Evolutionary conservation across 331 rosid species (phyloP), one percentile per base, ranked within the genome.

Genomic region (Erythrophleum ivorense): DNA sequence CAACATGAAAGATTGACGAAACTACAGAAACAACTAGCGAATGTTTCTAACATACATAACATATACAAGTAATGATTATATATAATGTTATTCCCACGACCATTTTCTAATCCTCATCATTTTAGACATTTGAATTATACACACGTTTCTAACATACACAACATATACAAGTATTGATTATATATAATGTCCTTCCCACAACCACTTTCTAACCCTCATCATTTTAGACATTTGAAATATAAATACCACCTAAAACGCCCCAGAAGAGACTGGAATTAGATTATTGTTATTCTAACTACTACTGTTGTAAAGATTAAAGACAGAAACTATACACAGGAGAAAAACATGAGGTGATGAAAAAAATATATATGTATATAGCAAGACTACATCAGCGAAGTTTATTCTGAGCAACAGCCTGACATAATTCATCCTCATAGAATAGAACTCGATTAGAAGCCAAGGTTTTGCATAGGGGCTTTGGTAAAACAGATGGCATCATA

Each of bases 381-480:
- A 33, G 75, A 76, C 50, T 10, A 63, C 77, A 65, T 92, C 88
- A 93, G 75, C 84, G 94, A 79, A 93, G 99, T 73, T 92, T 95
- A 75, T 95, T 95, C 87, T 95, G 99, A 78, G 97, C 97, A 78
- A 95, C 99, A 58, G 99, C 99, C 82, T 95, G 91, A 74, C 99
- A 95, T 65, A 93, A 84, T 78, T 95, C 99, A 33, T 95, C 99
- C 88, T 93, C 99, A n/a, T 88, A 93, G 86, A 95, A 95, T 49
- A 95, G 86, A 83, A 91, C 98, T 81, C 98, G 86, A 85, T 89
- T 91, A 14, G 98, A 92, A 76, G 97, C 97, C 95, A 94, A 77
- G 41, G 97, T 88, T 82, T 93, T 95, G 91, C 91, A 93, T 3
- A 88, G 83, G 70, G 98, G 98, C 85, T 90, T 95, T 9, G 93